phyloP scores from a whole-genome alignment of 2,329 filamentous ascomycete species.

The Chaetomiaceae sp. region DNA sequence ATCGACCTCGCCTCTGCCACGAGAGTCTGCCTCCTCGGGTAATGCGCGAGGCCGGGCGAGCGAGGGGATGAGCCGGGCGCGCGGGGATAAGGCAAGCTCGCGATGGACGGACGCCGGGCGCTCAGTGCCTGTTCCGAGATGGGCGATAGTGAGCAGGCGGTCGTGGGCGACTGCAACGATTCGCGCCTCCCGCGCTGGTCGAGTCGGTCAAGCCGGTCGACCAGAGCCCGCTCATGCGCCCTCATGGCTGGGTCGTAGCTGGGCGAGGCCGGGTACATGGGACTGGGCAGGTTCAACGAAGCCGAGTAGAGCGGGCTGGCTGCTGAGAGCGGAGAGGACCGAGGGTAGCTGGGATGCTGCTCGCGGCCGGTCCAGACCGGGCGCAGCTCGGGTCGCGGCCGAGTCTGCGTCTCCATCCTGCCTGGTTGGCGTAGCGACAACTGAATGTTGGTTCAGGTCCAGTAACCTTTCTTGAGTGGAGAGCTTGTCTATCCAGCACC shows the following conservation, averaged over 20 bases:
- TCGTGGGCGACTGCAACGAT: slow-evolving; percentile 8
- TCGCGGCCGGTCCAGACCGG: slow-evolving; percentile 32
- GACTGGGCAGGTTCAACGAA: slow-evolving; percentile 30
- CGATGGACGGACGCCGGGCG: slow-evolving; percentile 12
- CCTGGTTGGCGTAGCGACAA: not conserved
- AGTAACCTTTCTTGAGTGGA: not conserved
- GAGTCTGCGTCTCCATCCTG: slow-evolving; percentile 28
- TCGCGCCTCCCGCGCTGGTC: slow-evolving; percentile 26
- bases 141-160: slow-evolving; percentile 22
- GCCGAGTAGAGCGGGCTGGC: slow-evolving; percentile 26
- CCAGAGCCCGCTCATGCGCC: slow-evolving; percentile 32
- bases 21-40: slow-evolving; percentile 25
- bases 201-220: slow-evolving; percentile 32
- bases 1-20: slow-evolving; percentile 29
- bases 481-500: not conserved
- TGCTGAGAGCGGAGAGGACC: slow-evolving; percentile 20
- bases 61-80: slow-evolving; percentile 14
- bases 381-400: slow-evolving; percentile 30
- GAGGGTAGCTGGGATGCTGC: slow-evolving; percentile 22
- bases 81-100: slow-evolving; percentile 14
- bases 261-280: slow-evolving; percentile 29
- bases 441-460: too few species aligned
- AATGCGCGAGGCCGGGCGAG: slow-evolving; percentile 15
- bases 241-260: slow-evolving; percentile 31
- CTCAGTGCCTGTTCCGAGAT: slow-evolving; percentile 27